These are phyloP conservation scores for Nannochloropsis salina DNA, from an alignment of 108 stramenopile genomes.

Conservation along the genomic window DNA sequence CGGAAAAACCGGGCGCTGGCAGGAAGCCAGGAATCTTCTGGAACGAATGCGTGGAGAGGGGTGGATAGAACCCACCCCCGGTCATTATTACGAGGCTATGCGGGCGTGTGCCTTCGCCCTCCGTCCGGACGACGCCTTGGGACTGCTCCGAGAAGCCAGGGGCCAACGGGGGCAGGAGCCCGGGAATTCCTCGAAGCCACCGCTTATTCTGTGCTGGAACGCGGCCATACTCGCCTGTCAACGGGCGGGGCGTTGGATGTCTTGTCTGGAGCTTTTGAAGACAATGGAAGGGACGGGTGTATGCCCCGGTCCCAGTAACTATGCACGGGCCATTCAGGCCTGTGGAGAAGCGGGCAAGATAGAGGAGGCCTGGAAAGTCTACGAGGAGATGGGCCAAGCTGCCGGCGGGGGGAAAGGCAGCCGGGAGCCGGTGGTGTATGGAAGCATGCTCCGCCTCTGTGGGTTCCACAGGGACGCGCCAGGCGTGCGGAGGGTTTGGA, in stretches of 20 bases:
- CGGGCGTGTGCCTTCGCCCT: neutral
- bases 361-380: neutral
- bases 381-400: neutral
- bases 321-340: neutral
- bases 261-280: neutral
- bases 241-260: neutral
- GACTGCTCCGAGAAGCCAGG: neutral
- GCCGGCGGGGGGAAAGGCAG: neutral
- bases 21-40: neutral
- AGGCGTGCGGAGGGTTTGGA: neutral
- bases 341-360: neutral
- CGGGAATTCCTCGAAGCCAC: neutral
- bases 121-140: neutral
- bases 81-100: neutral
- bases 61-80: neutral
- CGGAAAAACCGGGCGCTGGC: neutral
- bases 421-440: neutral
- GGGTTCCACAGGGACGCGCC: neutral
- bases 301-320: neutral
- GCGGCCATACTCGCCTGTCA: neutral
- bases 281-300: neutral
- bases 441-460: neutral
- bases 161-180: neutral
- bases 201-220: slow-evolving; percentile 3
- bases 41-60: neutral